phyloP scores from a whole-genome alignment of 2,329 filamentous ascomycete genomes.

The Ophiostoma himal-ulmi region DNA sequence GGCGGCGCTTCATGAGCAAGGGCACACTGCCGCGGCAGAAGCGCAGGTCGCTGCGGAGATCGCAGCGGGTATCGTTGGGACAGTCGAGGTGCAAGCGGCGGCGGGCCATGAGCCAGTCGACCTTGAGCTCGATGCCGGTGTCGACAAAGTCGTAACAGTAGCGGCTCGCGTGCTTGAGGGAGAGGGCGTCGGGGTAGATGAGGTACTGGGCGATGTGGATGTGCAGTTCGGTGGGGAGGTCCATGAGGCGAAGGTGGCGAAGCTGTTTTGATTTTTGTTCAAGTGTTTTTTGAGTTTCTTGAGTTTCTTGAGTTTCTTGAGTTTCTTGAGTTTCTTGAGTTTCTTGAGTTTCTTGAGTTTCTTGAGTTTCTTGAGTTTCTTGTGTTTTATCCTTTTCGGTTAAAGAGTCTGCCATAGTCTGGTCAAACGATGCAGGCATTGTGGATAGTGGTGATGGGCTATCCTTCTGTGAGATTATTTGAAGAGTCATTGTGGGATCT shows the following conservation, averaged over 20 bases:
- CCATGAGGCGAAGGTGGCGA: conserved; percentile 29
- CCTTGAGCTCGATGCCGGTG: conserved; percentile 60
- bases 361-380: background rate
- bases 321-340: background rate
- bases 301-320: background rate
- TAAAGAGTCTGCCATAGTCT: background rate
- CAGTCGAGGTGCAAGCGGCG: conserved; percentile 59
- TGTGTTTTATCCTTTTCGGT: background rate
- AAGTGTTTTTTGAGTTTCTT: too few species aligned
- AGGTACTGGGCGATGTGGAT: conserved; percentile 55
- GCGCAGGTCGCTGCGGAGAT: conserved; percentile 52
- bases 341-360: too few species aligned
- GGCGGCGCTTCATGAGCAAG: conserved; percentile 52
- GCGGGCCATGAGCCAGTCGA: conserved; percentile 63
- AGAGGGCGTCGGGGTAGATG: conserved; percentile 64
- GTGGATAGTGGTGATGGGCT: background rate
- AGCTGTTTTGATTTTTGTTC: background rate
- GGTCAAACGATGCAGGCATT: background rate
- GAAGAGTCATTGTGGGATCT: too few species aligned
- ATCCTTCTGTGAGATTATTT: too few species aligned
- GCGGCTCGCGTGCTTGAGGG: conserved; percentile 59
- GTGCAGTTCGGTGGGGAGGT: conserved; percentile 62
- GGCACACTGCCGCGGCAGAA: conserved; percentile 57
- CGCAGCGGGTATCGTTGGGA: conserved; percentile 53
- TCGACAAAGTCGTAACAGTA: conserved; percentile 60